Evolutionary conservation across 2,329 filamentous ascomycete species (phyloP).

Genomic region (Claviceps sp.): DNA sequence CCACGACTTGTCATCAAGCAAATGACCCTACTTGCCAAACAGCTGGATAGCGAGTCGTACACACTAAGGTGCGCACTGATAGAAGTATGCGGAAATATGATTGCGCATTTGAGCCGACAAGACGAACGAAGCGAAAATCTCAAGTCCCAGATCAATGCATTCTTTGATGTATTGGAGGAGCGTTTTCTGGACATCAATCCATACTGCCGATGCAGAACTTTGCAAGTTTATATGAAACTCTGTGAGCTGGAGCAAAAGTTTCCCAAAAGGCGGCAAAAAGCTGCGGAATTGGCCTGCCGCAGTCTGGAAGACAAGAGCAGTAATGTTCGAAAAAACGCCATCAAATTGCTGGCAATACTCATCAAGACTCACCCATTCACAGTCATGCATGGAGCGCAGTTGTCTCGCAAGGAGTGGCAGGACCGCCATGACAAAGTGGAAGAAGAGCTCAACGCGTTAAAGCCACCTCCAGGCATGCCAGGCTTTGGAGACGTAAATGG

Average conservation of each 20-base stretch:
- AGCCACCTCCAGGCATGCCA: conserved; percentile 63
- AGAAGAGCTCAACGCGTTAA: conserved; percentile 64
- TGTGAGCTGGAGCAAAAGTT: conserved; percentile 96
- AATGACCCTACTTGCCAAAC: conserved; percentile 87
- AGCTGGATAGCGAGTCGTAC: conserved; percentile 94
- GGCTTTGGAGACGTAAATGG: conserved; percentile 45
- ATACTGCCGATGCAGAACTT: conserved; percentile 80
- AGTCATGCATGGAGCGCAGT: conserved; percentile 76
- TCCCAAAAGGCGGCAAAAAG: conserved; percentile 77
- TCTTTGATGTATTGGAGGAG: conserved; percentile 93
- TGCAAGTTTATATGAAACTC: conserved; percentile 85
- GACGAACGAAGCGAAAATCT: conserved; percentile 86
- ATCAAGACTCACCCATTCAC: conserved; percentile 93
- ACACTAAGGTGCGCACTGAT: conserved; percentile 87
- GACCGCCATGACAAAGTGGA: conserved; percentile 72
- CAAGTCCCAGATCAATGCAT: conserved; percentile 89
- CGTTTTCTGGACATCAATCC: conserved; percentile 94
- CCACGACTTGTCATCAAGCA: conserved; percentile 92
- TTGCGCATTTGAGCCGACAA: conserved; percentile 78
- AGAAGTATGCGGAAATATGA: conserved; percentile 93
- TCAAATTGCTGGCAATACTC: conserved; percentile 77
- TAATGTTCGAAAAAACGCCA: conserved; percentile 87
- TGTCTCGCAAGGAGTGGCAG: conserved; percentile 77
- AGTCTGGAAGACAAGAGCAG: conserved; percentile 97
- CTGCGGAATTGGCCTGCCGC: conserved; percentile 72